phyloP scores from a whole-genome alignment of 176 grass and related monocot species.

The Oryza brachyantha region DNA sequence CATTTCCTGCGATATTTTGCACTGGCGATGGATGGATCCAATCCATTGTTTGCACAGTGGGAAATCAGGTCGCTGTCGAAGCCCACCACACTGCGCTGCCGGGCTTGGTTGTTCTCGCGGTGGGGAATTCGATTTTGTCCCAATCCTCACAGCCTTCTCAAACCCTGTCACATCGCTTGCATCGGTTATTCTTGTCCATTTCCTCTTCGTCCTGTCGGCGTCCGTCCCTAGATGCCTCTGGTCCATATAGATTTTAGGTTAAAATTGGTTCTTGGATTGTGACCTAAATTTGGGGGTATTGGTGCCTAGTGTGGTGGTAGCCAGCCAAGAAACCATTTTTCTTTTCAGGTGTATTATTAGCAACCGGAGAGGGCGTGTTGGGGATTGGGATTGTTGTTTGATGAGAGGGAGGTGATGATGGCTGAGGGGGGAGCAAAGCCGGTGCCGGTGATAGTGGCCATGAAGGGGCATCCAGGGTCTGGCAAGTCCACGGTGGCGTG shows the following conservation, averaged over 20 bases:
- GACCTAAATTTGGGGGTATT: constrained; percentile 21
- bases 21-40: not conserved
- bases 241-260: constrained; percentile 18
- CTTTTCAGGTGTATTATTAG: not conserved
- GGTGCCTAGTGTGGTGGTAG: not conserved
- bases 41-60: not conserved
- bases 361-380: not conserved
- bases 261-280: constrained; percentile 25
- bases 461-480: constrained; percentile 90
- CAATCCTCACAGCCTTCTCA: not conserved
- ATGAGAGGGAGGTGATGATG: constrained; percentile 14
- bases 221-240: constrained; percentile 5
- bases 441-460: constrained; percentile 49
- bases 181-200: not conserved
- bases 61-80: not conserved
- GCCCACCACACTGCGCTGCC: not conserved
- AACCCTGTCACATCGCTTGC: not conserved
- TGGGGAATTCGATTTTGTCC: not conserved
- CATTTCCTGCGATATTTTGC: not conserved
- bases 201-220: not conserved
- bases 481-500: constrained; percentile 81
- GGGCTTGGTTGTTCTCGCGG: not conserved
- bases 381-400: not conserved
- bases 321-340: not conserved
- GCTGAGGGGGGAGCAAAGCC: constrained; percentile 1